Evolutionary conservation across 441 rosid species (phyloP).

Genomic region (Gossypium aridum): DNA sequence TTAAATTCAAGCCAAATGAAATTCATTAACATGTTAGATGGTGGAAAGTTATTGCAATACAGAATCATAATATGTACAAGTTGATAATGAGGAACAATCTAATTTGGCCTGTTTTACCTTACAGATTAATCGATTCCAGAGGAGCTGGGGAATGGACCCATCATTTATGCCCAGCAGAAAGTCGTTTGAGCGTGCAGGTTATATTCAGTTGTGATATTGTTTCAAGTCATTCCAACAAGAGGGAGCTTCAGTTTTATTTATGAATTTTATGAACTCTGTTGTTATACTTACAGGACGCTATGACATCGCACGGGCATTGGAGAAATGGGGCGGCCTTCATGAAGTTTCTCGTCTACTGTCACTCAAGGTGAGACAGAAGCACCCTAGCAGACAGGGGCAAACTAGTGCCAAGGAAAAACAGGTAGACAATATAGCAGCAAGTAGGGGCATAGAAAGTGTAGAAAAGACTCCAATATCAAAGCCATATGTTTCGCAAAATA

Average conservation of each 20-base stretch:
- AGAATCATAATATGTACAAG: background rate
- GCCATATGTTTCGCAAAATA: slow-evolving; percentile 55
- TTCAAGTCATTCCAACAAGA: background rate
- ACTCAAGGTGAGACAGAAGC: slow-evolving; percentile 78
- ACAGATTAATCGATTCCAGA: slow-evolving; percentile 70
- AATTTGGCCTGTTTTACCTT: background rate
- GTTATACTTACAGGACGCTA: slow-evolving; percentile 52
- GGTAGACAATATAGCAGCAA: slow-evolving; percentile 22
- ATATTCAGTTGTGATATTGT: background rate
- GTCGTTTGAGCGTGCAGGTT: slow-evolving; percentile 94
- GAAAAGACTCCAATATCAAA: slow-evolving; percentile 27
- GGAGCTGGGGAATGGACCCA: slow-evolving; percentile 97
- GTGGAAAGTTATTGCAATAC: background rate
- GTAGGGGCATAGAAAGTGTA: slow-evolving; percentile 23
- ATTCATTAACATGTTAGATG: background rate
- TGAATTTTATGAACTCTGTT: background rate
- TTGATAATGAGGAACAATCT: background rate
- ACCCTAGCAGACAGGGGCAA: slow-evolving; percentile 44
- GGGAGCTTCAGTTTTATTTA: background rate
- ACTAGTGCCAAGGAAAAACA: slow-evolving; percentile 40
- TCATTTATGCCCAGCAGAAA: slow-evolving; percentile 92
- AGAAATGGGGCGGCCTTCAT: slow-evolving; percentile 95
- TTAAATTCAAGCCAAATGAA: slow-evolving; percentile 2
- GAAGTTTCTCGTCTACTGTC: slow-evolving; percentile 81
- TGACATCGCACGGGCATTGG: slow-evolving; percentile 90